Evolutionary conservation across 768 basidiomycete species (phyloP).

Genomic region (Leucogyrophana mollusca): DNA sequence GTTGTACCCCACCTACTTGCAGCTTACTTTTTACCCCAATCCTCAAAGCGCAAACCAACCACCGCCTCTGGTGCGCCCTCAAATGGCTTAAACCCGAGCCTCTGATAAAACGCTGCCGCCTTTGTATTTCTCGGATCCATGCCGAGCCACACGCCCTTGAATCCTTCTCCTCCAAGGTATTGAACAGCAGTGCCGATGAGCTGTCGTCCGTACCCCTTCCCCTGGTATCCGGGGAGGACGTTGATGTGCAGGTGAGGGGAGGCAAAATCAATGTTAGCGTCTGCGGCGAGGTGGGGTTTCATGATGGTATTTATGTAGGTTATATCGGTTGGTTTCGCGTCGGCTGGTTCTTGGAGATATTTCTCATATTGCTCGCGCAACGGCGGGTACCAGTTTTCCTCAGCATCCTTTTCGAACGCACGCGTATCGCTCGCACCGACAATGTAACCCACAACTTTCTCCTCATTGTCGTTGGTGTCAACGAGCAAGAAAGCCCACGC

Average conservation of each 20-base stretch:
- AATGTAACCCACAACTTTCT: slow-evolving; percentile 65
- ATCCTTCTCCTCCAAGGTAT: slow-evolving; percentile 47
- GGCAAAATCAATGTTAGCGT: slow-evolving; percentile 62
- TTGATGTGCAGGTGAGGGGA: slow-evolving; percentile 78
- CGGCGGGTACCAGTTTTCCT: slow-evolving; percentile 64
- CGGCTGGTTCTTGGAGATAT: slow-evolving; percentile 8
- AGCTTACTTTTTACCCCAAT: slow-evolving; percentile 19
- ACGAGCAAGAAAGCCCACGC: slow-evolving; percentile 78
- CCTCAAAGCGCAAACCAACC: slow-evolving; percentile 54
- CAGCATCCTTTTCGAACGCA: slow-evolving; percentile 54
- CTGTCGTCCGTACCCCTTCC: slow-evolving; percentile 68
- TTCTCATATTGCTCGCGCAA: slow-evolving; percentile 54
- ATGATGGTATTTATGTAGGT: slow-evolving; percentile 33
- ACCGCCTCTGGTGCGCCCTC: slow-evolving; percentile 49
- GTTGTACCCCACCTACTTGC: too few relatives aligned
- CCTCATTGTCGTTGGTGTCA: slow-evolving; percentile 40
- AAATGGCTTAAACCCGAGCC: slow-evolving; percentile 59
- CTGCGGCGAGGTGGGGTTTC: slow-evolving; percentile 38
- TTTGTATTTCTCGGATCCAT: slow-evolving; percentile 60
- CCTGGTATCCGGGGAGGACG: slow-evolving; percentile 63
- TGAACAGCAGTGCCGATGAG: slow-evolving; percentile 55
- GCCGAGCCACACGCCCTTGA: slow-evolving; percentile 62
- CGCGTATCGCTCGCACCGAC: slow-evolving; percentile 69
- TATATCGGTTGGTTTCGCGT: slow-evolving; percentile 11
- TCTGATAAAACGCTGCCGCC: slow-evolving; percentile 61